Base-by-base conservation (phyloP, 768 basidiomycete species). In the Pleurotus sapidus region DNA sequence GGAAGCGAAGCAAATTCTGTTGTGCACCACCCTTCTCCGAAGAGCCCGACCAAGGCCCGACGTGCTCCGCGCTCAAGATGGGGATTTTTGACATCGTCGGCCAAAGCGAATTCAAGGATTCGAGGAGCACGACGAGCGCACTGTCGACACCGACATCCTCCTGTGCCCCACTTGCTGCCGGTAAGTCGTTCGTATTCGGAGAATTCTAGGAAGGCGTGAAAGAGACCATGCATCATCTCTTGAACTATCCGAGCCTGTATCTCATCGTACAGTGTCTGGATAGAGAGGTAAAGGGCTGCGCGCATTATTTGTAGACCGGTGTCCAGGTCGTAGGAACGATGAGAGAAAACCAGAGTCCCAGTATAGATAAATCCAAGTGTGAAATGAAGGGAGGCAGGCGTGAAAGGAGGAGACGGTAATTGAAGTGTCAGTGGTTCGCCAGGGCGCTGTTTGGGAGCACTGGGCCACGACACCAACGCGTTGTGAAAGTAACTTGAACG, bases 361-460 rank as follows among this genome's bases (percentile, higher is more conserved):
- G 94, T 92, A 67, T 98, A 98, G 46, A 98, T 85, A 73, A 89
- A 98, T 3, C 94, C 94, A 47, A 98, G 82, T 39, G 93, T 93
- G 69, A 98, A 98, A 68, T 96, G 93, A 4, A 97, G 78, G 0
- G 94, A 91, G 1, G 95, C 90, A 0, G 95, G 93, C 0, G 96
- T 96, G 72, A 98, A 98, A 0, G 95, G 95, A 0, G 96, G 95
- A 0, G 89, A 93, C 1, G 92, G 93, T 4, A 98, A 82, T 0
- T 79, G 84, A 9, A 97, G 72, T 0, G 82, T 85, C 0, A 84
- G 69, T 0, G 81, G 81, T 57, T 87, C 85, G 46, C 60, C 39
- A 2, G 66, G 59, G 42, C 64, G 49, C 51, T 49, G 68, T 62
- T 58, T 70, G 56, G 50, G 61, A 45, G 63, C 64, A 63, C 61